A percentile compares a stretch with the other conserved stretches of the same genome.
These are phyloP conservation scores for Polytrichum commune DNA, from an alignment of 225 moss, liverwort and hornwort species.

Conservation along the genomic window DNA sequence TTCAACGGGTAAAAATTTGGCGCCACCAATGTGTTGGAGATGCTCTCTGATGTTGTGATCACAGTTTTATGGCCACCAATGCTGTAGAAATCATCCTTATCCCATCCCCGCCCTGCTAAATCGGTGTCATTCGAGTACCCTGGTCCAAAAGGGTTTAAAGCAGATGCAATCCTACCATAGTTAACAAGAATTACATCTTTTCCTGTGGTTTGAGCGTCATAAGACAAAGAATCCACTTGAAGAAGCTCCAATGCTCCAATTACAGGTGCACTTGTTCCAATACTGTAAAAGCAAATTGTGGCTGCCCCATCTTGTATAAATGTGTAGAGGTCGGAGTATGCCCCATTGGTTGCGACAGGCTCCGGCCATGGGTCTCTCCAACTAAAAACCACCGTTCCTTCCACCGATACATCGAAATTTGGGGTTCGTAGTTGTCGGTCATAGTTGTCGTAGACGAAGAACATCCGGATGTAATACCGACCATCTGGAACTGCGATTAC, in stretches of 20 bases:
- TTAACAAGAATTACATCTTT: conserved; percentile 54
- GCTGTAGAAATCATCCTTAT: conserved; percentile 58
- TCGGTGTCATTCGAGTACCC: conserved; percentile 53
- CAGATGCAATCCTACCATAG: conserved; percentile 66
- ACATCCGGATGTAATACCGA: conserved; percentile 68
- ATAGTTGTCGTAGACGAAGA: conserved; percentile 61
- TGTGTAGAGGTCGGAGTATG: conserved; percentile 65
- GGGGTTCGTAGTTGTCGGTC: conserved; percentile 38
- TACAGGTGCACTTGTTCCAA: conserved; percentile 69
- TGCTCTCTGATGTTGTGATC: conserved; percentile 41
- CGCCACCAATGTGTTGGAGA: conserved; percentile 47
- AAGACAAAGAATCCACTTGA: conserved; percentile 58
- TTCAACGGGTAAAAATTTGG: conserved; percentile 76
- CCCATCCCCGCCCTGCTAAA: conserved; percentile 45
- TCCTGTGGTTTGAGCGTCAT: conserved; percentile 41
- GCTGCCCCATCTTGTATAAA: conserved; percentile 74
- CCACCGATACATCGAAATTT: conserved; percentile 76
- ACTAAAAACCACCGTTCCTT: conserved; percentile 80
- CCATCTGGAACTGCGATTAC: conserved; percentile 71
- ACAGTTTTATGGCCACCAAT: conserved; percentile 35
- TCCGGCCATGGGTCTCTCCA: conserved; percentile 65
- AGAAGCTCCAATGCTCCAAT: conserved; percentile 76
- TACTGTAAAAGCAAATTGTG: conserved; percentile 81
- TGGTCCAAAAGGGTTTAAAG: conserved; percentile 68
- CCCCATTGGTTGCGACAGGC: conserved; percentile 30